These are phyloP conservation scores for Nemania diffusa DNA, from an alignment of 2,329 filamentous ascomycete species.

Conservation along the genomic window DNA sequence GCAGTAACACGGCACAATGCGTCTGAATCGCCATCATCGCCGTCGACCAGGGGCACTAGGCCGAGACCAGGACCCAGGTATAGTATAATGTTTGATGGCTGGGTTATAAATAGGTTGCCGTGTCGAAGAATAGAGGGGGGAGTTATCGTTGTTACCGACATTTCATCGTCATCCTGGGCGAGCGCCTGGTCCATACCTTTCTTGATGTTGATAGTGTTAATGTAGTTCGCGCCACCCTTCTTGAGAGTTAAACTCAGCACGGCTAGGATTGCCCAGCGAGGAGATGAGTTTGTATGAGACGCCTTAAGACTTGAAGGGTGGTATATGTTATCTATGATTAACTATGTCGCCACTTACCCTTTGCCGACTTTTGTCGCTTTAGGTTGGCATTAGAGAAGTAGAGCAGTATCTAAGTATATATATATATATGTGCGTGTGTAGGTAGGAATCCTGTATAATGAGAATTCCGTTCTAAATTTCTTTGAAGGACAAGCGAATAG, in stretches of 20 bases:
- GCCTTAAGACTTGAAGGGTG: constrained; percentile 40
- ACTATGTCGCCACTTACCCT: constrained; percentile 39
- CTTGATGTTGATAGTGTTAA: constrained; percentile 63
- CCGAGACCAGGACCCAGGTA: constrained; percentile 73
- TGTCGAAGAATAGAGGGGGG: constrained; percentile 74
- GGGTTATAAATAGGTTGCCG: constrained; percentile 70
- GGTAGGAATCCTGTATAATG: too few species aligned
- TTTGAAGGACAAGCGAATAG: background rate
- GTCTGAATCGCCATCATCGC: constrained; percentile 49
- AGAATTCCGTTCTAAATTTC: background rate
- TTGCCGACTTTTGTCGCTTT: constrained; percentile 55
- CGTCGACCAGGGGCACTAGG: constrained; percentile 57
- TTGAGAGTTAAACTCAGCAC: constrained; percentile 79
- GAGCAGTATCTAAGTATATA: background rate
- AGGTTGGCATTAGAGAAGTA: constrained; percentile 40
- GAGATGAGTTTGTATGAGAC: constrained; percentile 73
- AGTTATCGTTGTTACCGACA: constrained; percentile 65
- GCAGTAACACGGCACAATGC: constrained; percentile 69
- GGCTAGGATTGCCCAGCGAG: constrained; percentile 77
- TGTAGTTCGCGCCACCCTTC: constrained; percentile 72
- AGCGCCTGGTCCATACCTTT: constrained; percentile 64
- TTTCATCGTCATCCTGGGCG: constrained; percentile 57
- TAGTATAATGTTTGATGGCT: constrained; percentile 77
- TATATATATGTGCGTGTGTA: background rate
- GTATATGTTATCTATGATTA: background rate